Percentiles rank a stretch among this genome's conserved stretches.
Evolutionary conservation across 306 rosid genomes (phyloP).

Genomic region (Rosa multiflora): DNA sequence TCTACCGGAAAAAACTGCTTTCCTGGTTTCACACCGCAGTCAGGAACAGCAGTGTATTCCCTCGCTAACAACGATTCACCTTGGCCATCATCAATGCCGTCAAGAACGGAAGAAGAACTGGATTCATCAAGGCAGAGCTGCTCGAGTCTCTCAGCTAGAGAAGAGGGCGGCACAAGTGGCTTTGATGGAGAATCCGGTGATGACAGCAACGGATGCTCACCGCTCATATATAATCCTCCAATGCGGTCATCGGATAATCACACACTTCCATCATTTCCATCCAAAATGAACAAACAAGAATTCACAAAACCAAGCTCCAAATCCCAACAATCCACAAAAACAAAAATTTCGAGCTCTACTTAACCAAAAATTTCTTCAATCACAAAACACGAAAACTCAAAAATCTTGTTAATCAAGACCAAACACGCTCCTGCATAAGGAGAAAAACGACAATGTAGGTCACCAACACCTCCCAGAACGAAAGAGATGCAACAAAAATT

Average conservation of each 20-base stretch:
- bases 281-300: conserved; percentile 7
- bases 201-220: conserved; percentile 57
- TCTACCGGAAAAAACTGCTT: conserved; percentile 28
- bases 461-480: not conserved
- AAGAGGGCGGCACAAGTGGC: conserved; percentile 19
- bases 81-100: conserved; percentile 30
- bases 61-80: conserved; percentile 28
- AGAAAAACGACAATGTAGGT: conserved; percentile 15
- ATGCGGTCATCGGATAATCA: conserved; percentile 37
- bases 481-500: not conserved
- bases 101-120: conserved; percentile 34
- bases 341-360: too few species aligned
- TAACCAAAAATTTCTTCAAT: not conserved
- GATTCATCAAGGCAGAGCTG: conserved; percentile 34
- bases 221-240: conserved; percentile 53
- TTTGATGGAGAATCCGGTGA: conserved; percentile 43
- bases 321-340: too few species aligned
- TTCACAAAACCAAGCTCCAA: too few species aligned
- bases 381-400: not conserved
- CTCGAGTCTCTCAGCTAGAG: conserved; percentile 23
- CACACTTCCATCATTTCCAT: conserved; percentile 15
- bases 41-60: conserved; percentile 23
- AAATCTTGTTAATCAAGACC: not conserved
- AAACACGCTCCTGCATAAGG: not conserved
- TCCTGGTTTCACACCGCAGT: conserved; percentile 25